Conservation (phyloP, 2,329 filamentous ascomycete species). For the Claviceps monticola region DNA sequence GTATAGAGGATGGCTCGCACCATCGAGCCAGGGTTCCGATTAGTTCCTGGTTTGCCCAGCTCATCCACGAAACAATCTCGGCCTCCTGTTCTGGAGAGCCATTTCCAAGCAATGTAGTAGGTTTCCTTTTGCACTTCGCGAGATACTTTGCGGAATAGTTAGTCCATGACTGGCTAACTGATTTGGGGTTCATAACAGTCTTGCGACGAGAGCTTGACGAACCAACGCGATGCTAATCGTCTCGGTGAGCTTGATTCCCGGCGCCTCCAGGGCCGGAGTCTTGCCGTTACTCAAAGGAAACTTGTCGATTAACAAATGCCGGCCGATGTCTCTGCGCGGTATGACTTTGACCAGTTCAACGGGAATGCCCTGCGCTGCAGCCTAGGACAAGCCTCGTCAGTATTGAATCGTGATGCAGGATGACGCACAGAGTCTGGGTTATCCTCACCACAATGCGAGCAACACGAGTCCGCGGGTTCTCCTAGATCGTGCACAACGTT, state of each 20-base stretch:
- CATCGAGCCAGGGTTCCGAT: background rate
- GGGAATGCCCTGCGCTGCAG: background rate
- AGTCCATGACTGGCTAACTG: background rate
- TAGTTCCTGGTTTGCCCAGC: slow-evolving; percentile 1
- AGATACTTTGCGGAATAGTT: background rate
- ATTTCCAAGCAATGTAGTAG: background rate
- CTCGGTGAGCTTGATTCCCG: background rate
- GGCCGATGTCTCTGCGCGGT: background rate
- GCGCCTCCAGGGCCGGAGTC: background rate
- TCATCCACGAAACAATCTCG: slow-evolving; percentile 1
- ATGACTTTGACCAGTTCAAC: background rate
- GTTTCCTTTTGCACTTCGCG: background rate
- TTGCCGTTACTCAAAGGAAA: slow-evolving; percentile 2
- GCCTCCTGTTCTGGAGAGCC: background rate
- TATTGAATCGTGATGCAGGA: background rate
- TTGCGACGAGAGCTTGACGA: background rate
- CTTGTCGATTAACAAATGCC: background rate
- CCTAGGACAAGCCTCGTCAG: background rate
- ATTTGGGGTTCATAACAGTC: background rate
- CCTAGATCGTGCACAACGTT: background rate
- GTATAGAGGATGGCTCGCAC: background rate
- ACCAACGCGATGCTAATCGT: background rate
- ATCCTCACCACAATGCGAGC: background rate
- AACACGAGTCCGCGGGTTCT: background rate
- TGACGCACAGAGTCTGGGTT: too few relatives aligned